Percentiles rank a stretch among this genome's conserved stretches.
phyloP scores from a whole-genome alignment of 139 green algal genomes.

The Closterium sp. region DNA sequence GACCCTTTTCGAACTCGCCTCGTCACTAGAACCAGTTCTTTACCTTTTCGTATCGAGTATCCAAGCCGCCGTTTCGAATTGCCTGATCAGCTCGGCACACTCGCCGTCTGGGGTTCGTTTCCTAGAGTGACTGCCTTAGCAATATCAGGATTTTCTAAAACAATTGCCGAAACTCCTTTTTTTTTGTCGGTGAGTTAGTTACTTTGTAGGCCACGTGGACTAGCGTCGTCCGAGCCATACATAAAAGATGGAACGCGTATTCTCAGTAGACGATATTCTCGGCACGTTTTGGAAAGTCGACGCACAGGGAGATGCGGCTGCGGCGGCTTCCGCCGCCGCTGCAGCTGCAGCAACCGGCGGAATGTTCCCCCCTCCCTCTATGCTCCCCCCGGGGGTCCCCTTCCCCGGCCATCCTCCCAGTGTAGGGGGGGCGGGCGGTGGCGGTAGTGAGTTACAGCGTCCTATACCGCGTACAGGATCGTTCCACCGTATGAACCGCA shows the following conservation, averaged over 20 bases:
- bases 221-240: not conserved
- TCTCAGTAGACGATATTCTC: constrained; percentile 49
- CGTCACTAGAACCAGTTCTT: not conserved
- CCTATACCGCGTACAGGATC: not conserved
- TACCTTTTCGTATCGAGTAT: not conserved
- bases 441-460: not conserved
- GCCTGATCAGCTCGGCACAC: not conserved
- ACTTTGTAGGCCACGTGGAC: not conserved
- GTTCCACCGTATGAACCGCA: constrained; percentile 32
- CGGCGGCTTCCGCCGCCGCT: not conserved
- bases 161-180: not conserved
- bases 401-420: not conserved
- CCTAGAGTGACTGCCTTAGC: not conserved
- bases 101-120: not conserved
- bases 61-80: not conserved
- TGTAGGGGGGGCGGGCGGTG: not conserved
- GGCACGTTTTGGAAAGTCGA: constrained; percentile 53
- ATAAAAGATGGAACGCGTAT: constrained; percentile 42
- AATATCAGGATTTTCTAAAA: not conserved
- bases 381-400: not conserved
- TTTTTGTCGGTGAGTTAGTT: not conserved
- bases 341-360: not conserved
- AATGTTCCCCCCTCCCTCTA: not conserved
- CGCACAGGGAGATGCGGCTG: not conserved
- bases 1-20: not conserved